Conservation (phyloP, 1,284 basidiomycete genomes). For the Leccinum solheimii region DNA sequence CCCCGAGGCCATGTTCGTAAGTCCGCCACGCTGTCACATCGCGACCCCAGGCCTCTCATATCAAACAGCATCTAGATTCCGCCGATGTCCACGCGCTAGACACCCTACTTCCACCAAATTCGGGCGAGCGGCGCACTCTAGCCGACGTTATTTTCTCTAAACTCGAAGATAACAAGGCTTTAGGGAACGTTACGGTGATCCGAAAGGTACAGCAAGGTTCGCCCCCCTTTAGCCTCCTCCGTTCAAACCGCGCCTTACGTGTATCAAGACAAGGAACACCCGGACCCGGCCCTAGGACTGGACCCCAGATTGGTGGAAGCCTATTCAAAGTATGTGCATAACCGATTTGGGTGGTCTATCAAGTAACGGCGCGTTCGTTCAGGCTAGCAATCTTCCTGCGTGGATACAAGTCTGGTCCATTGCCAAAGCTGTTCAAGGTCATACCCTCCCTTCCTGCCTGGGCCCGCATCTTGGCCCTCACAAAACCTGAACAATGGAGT, state of each 20-base stretch:
- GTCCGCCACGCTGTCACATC: slow-evolving; percentile 25
- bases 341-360: neutral
- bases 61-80: slow-evolving; percentile 81
- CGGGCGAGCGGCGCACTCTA: slow-evolving; percentile 78
- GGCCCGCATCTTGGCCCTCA: slow-evolving; percentile 95
- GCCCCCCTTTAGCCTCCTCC: slow-evolving; percentile 5
- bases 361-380: slow-evolving; percentile 7
- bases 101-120: slow-evolving; percentile 70
- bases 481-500: slow-evolving; percentile 91
- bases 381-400: slow-evolving; percentile 85
- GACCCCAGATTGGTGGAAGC: slow-evolving; percentile 97
- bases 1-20: slow-evolving; percentile 60
- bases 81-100: slow-evolving; percentile 85
- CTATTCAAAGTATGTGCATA: slow-evolving; percentile 78
- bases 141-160: slow-evolving; percentile 97
- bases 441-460: slow-evolving; percentile 95
- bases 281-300: slow-evolving; percentile 88
- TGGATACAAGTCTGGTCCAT: slow-evolving; percentile 92
- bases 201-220: slow-evolving; percentile 61
- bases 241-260: slow-evolving; percentile 2
- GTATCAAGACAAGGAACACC: slow-evolving; percentile 57
- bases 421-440: slow-evolving; percentile 98
- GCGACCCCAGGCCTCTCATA: slow-evolving; percentile 17
- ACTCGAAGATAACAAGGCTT: slow-evolving; percentile 61
- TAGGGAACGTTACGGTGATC: slow-evolving; percentile 51